Evolutionary conservation across 2,329 filamentous ascomycete genomes (phyloP), one percentile per base, ranked within the genome.

Genomic region (Paracorniculantispora psalliotae): DNA sequence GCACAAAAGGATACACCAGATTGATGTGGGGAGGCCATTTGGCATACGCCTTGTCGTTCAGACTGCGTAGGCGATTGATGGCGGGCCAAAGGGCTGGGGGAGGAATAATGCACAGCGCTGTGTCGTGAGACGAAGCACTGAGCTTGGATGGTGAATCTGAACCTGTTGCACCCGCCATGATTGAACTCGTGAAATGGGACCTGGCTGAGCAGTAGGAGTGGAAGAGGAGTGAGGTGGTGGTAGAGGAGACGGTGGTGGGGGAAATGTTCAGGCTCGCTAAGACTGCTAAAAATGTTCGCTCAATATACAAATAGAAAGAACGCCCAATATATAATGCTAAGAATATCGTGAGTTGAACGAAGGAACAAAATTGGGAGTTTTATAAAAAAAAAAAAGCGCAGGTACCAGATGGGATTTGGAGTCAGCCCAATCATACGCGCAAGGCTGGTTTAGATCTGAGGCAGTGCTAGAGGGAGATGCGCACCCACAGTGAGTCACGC

Each of bases 11-110:
- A 66, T 89, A 89, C 23, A 88, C 65, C 26, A 89, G 69, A 63
- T 88, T 89, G 65, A 89, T 67, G 64, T 89, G 86, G 13, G 85
- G 82, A 3, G 86, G 85, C 86, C 87, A 89, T 69, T 77, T 82
- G 26, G 74, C 74, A 63, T 80, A 81, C 0, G 80, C 77, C 61
- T 83, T 83, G 69, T 89, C 86, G 70, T 89, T 85, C 13, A 85
- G 72, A n/a, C 74, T 76, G 47, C 86, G 80, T 3, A 90, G 70
- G 15, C 73, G 71, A 63, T 88, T 77, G 54, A 86, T 68, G 3
- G 78, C 65, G 1, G 73, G 62, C 73, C 80, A 82, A 37, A 80
- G 67, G 51, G 73, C 63, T 23, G 65, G 63, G 0, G 84, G 82
- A 2, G 83, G 83, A 7, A 88, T 72, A 19, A 87, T 67, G 63